A percentile compares a stretch with the other conserved stretches of the same genome.
Conservation (phyloP, 306 rosid genomes). For the Medicago truncatula region DNA sequence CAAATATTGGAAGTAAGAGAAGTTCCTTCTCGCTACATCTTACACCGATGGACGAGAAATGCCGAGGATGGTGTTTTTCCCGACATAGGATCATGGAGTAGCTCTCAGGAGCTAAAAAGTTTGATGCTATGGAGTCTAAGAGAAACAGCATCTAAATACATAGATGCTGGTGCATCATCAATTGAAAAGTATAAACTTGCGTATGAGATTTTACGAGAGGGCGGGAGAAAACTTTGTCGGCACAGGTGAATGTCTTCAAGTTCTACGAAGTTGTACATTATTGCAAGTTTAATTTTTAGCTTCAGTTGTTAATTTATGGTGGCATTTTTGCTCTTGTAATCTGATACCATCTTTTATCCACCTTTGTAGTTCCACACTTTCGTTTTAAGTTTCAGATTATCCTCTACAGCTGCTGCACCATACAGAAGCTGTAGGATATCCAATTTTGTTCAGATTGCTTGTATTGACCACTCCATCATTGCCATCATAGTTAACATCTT, state of each 20-base stretch:
- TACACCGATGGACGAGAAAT: conserved; percentile 90
- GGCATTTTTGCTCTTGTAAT: conserved; percentile 39
- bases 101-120: conserved; percentile 74
- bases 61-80: conserved; percentile 83
- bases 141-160: conserved; percentile 86
- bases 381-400: conserved; percentile 6
- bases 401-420: background rate
- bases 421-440: background rate
- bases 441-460: background rate
- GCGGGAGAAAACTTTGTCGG: conserved; percentile 90
- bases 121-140: conserved; percentile 96
- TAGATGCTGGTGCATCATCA: conserved; percentile 89
- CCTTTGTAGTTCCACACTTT: conserved; percentile 36
- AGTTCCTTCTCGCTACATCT: conserved; percentile 79
- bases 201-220: conserved; percentile 86
- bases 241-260: conserved; percentile 58
- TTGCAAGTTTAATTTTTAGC: conserved; percentile 44
- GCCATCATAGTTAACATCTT: background rate
- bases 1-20: conserved; percentile 86
- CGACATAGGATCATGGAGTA: conserved; percentile 69
- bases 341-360: conserved; percentile 40
- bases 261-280: conserved; percentile 40
- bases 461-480: background rate
- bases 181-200: conserved; percentile 91
- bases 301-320: conserved; percentile 38